Percentiles rank a stretch among this genome's conserved stretches.
Conservation (phyloP, 352 stramenopile species). For the Aphanomyces euteiches region DNA sequence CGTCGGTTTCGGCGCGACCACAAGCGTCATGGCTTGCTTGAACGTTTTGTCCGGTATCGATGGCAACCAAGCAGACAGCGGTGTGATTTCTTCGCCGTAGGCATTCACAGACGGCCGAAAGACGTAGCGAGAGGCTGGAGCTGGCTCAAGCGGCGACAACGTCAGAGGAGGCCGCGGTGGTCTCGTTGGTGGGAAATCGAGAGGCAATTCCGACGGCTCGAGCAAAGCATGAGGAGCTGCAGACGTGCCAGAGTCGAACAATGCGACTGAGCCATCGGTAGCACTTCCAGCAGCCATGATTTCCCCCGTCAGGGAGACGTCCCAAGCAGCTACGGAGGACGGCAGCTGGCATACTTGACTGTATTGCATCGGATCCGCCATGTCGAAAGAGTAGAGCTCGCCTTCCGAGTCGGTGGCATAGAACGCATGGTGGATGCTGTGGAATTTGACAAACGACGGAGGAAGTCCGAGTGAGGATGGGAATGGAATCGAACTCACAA, state of each 20-base stretch:
- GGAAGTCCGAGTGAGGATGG: background rate
- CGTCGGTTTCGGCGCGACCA: constrained; percentile 23
- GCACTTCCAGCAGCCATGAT: background rate
- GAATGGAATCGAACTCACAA: constrained; percentile 28
- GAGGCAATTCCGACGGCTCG: background rate
- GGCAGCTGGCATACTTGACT: constrained; percentile 1
- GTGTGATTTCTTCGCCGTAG: constrained; percentile 17
- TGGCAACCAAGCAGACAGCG: constrained; percentile 25
- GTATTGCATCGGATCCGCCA: constrained; percentile 23
- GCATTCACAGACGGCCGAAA: constrained; percentile 22
- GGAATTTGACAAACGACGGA: constrained; percentile 26
- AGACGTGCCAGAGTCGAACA: constrained; percentile 8
- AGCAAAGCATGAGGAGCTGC: constrained; percentile 6
- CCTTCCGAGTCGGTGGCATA: constrained; percentile 14
- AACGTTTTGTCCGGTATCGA: constrained; percentile 5
- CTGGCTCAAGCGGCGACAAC: constrained; percentile 25
- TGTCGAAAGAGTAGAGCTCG: constrained; percentile 25
- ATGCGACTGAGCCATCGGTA: constrained; percentile 7
- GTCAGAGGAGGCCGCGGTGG: constrained; percentile 13
- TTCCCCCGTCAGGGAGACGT: constrained; percentile 9
- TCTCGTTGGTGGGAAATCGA: constrained; percentile 7
- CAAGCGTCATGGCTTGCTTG: constrained; percentile 25
- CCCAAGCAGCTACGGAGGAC: background rate
- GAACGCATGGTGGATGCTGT: background rate
- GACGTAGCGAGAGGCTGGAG: constrained; percentile 27